These are phyloP conservation scores for Globisporangium solare DNA, from an alignment of 352 stramenopile species.

Conservation along the genomic window DNA sequence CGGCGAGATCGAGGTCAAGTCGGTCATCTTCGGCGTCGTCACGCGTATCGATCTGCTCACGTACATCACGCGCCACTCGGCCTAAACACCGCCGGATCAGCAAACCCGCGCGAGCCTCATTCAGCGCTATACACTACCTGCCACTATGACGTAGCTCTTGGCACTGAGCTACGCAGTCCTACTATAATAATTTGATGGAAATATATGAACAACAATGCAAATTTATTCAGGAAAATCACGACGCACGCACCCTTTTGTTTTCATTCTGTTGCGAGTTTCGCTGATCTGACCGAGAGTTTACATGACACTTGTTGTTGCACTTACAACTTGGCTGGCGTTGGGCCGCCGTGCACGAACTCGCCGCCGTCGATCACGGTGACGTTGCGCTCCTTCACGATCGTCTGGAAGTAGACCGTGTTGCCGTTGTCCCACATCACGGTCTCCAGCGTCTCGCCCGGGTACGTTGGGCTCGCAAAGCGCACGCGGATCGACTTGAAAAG, in stretches of 20 bases:
- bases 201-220: slow-evolving; percentile 17
- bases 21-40: slow-evolving; percentile 86
- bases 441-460: slow-evolving; percentile 86
- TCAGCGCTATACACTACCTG: slow-evolving; percentile 8
- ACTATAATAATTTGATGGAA: slow-evolving; percentile 16
- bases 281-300: too few species aligned
- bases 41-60: slow-evolving; percentile 96
- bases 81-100: not conserved
- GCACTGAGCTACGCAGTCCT: not conserved
- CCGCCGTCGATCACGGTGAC: slow-evolving; percentile 75
- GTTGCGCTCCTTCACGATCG: slow-evolving; percentile 66
- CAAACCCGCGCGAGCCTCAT: not conserved
- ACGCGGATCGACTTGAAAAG: slow-evolving; percentile 85
- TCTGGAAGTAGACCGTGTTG: slow-evolving; percentile 66
- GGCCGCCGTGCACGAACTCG: slow-evolving; percentile 56
- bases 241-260: slow-evolving; percentile 1
- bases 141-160: not conserved
- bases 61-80: slow-evolving; percentile 76
- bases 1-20: slow-evolving; percentile 53
- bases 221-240: slow-evolving; percentile 8
- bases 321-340: slow-evolving; percentile 11
- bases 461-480: slow-evolving; percentile 83
- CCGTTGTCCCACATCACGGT: slow-evolving; percentile 73
- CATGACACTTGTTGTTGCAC: not conserved
- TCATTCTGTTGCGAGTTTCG: not conserved